Percentiles rank a stretch among this genome's conserved stretches.
Conservation (phyloP, 2,329 filamentous ascomycete species). For the Zalaria sp. region DNA sequence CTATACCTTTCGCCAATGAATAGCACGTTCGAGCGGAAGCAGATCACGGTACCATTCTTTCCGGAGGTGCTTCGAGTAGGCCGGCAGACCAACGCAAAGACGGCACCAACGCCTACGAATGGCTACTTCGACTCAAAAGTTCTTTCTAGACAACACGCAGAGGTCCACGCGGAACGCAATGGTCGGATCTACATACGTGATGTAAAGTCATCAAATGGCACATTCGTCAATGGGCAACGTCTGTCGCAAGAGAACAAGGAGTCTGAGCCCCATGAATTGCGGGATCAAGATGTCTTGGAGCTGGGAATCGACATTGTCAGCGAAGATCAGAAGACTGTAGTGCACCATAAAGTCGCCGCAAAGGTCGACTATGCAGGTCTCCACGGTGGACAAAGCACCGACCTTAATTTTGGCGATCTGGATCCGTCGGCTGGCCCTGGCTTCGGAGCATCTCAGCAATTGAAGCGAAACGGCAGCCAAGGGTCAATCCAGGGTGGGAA, state of each 20-base stretch:
- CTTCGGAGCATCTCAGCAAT: constrained; percentile 50
- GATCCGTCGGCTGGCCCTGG: constrained; percentile 61
- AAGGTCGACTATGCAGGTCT: constrained; percentile 93
- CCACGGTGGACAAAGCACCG: constrained; percentile 50
- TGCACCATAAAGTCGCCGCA: constrained; percentile 95
- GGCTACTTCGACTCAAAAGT: constrained; percentile 98
- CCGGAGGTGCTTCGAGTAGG: constrained; percentile 94
- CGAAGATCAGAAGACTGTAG: constrained; percentile 95
- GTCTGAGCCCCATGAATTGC: constrained; percentile 86
- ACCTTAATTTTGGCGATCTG: constrained; percentile 82
- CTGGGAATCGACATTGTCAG: constrained; percentile 97
- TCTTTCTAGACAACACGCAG: constrained; percentile 86
- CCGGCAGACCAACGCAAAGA: constrained; percentile 93
- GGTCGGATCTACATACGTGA: constrained; percentile 94
- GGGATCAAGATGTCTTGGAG: constrained; percentile 83
- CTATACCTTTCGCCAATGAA: constrained; percentile 83
- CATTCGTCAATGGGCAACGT: constrained; percentile 87
- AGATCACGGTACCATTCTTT: constrained; percentile 80
- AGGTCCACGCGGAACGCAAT: constrained; percentile 67
- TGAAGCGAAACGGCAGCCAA: constrained; percentile 44
- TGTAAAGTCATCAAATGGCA: constrained; percentile 96
- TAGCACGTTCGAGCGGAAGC: constrained; percentile 92
- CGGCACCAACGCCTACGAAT: constrained; percentile 76
- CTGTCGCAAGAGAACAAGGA: constrained; percentile 90
- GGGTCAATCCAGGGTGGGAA: constrained; percentile 12